Evolutionary conservation across 2,329 filamentous ascomycete species (phyloP).

Genomic region (Grosmannia clavigera): DNA sequence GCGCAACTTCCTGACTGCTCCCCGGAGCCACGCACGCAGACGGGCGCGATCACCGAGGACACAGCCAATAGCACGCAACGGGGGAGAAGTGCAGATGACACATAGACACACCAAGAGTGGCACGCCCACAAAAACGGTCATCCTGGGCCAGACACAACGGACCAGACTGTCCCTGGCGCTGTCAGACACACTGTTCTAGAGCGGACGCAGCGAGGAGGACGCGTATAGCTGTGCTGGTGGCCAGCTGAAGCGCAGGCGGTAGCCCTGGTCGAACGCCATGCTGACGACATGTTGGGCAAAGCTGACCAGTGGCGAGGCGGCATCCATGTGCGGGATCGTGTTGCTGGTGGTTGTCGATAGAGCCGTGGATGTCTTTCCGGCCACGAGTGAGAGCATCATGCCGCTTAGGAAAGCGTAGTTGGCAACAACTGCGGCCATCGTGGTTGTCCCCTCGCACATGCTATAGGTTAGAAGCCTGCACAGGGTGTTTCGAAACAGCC

Average conservation of each 20-base stretch:
- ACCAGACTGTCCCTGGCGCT: background rate
- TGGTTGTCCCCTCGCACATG: background rate
- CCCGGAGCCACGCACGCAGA: background rate
- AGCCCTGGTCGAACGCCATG: conserved; percentile 7
- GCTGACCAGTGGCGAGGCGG: background rate
- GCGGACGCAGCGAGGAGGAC: background rate
- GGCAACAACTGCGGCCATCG: background rate
- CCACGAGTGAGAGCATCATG: conserved; percentile 1
- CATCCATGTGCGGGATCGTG: background rate
- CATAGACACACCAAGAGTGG: background rate
- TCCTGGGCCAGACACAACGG: background rate
- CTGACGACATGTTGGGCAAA: background rate
- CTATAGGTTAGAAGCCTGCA: background rate
- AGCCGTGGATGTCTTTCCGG: background rate
- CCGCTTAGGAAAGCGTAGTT: conserved; percentile 8
- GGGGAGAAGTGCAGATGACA: background rate
- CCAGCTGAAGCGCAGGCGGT: background rate
- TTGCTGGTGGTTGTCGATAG: background rate
- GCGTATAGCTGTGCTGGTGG: background rate
- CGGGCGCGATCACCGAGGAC: background rate
- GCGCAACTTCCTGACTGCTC: background rate
- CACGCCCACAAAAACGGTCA: background rate
- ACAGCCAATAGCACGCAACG: background rate
- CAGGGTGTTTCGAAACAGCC: background rate
- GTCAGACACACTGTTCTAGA: background rate